Conservation (phyloP, 1,284 basidiomycete genomes). For the Pseudozyma sp. region DNA sequence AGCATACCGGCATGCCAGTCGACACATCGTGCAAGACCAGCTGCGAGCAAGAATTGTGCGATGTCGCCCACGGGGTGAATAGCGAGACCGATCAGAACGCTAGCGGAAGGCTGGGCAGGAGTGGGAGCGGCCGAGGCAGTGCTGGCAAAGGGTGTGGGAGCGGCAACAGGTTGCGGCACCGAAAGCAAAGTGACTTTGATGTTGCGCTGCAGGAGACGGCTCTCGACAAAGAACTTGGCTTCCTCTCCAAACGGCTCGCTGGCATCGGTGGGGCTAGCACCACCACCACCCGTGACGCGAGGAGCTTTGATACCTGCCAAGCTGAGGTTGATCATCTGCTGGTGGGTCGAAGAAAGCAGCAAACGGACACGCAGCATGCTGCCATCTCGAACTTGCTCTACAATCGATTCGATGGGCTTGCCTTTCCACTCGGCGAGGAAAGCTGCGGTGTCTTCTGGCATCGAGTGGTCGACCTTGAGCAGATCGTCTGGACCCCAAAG, state of each 20-base stretch:
- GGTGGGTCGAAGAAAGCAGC: conserved; percentile 85
- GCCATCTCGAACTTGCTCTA: conserved; percentile 94
- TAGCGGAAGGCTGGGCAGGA: conserved; percentile 71
- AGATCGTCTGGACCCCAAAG: conserved; percentile 84
- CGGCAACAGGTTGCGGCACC: conserved; percentile 76
- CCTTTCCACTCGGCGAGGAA: conserved; percentile 93
- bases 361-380: conserved; percentile 89
- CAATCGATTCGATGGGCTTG: conserved; percentile 84
- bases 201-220: conserved; percentile 86
- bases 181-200: conserved; percentile 90
- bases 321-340: conserved; percentile 81
- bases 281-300: conserved; percentile 56
- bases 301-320: conserved; percentile 64
- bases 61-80: conserved; percentile 94
- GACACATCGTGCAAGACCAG: conserved; percentile 89
- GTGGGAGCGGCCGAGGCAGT: conserved; percentile 74
- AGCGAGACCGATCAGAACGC: conserved; percentile 88
- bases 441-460: conserved; percentile 87
- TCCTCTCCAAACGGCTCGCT: conserved; percentile 71
- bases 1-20: conserved; percentile 99
- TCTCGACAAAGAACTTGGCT: conserved; percentile 95
- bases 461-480: conserved; percentile 74
- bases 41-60: conserved; percentile 85
- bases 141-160: conserved; percentile 76
- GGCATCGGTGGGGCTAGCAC: conserved; percentile 51